A percentile compares a stretch with the other conserved stretches of the same genome.
These are phyloP conservation scores for Terana coerulea DNA, from an alignment of 768 basidiomycete genomes.

Conservation along the genomic window DNA sequence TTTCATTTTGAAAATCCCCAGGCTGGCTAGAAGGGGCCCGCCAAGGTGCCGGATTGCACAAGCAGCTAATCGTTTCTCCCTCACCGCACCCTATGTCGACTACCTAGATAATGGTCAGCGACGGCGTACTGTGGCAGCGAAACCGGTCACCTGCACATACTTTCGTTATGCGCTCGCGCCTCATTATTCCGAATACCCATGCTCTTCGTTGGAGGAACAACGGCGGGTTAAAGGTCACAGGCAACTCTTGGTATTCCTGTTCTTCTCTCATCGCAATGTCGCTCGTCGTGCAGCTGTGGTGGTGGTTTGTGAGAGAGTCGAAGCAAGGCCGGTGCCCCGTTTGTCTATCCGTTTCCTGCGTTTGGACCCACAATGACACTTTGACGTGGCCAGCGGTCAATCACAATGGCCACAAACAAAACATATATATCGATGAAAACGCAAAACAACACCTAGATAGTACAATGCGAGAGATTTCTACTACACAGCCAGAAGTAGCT, in stretches of 20 bases:
- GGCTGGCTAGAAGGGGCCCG: conserved; percentile 28
- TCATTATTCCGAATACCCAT: conserved; percentile 27
- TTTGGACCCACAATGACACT: too few relatives aligned
- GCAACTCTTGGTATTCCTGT: conserved; percentile 21
- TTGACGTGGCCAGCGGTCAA: too few relatives aligned
- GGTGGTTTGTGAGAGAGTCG: too few relatives aligned
- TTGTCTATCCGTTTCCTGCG: too few relatives aligned
- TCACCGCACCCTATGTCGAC: conserved; percentile 85
- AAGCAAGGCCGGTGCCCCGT: too few relatives aligned
- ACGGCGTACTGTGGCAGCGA: background rate
- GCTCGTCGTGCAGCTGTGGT: too few relatives aligned
- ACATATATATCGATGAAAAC: too few relatives aligned
- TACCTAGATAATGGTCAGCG: conserved; percentile 40
- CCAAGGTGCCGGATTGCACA: conserved; percentile 76
- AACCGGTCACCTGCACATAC: conserved; percentile 6
- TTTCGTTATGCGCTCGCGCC: conserved; percentile 20
- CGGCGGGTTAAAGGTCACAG: conserved; percentile 25
- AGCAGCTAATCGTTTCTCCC: conserved; percentile 64
- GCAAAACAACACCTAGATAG: too few relatives aligned
- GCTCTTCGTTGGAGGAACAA: conserved; percentile 25
- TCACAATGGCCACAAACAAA: too few relatives aligned
- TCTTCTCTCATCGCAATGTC: too few relatives aligned
- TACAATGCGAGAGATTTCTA: too few relatives aligned
- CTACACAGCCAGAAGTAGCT: too few relatives aligned
- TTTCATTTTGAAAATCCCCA: background rate